Base-by-base conservation (phyloP, 495 filamentous ascomycete species). In the Sporormia fimetaria region DNA sequence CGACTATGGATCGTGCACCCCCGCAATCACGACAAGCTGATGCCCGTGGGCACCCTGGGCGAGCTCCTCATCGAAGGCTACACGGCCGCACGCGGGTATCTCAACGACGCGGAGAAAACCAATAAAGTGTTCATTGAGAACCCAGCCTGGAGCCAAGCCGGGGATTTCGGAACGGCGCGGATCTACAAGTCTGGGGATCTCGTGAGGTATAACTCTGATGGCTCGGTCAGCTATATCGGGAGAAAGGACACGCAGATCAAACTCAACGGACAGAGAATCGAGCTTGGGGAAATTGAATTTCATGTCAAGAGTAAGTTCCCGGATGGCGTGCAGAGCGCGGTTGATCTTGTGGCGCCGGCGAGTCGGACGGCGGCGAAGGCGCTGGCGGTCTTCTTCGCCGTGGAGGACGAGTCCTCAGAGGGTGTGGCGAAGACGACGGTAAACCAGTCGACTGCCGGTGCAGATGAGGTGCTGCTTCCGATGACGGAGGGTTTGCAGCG, bases 251-350 rank as follows among this genome's bases (percentile, higher is more conserved):
- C 43, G 3, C 59, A 63, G 22, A 44, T 65, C 51, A 66, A 64
- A 50, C 47, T 67, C 2, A 51, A 60, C 15, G 63, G 63, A 0
- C 60, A 63, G 21, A 52, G 64, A 1, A 59, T 63, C n/a, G 62
- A 67, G 37, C 52, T 63, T 10, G 57, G 58, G 12, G 72, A 77
- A 47, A 69, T 78, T 33, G 73, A 76, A 44, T 69, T 74, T 44
- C 64, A 70, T 7, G 60, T 76, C 37, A 67, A 52, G 32, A 45
- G 22, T 14, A 44, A 45, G 29, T 32, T 44, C 14, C 47, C 47
- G 7, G 47, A 51, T 23, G 32, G 20, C 6, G 26, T 44, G 6
- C 40, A 51, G 21, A 39, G 40, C 7, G 40, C 40, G 0, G 47
- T 51, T 3, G 47, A 51, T 9, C 35, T 51, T 21, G 47, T 52